Evolutionary conservation across 345 rosid species (phyloP).

Genomic region (Dipteronia dyeriana): DNA sequence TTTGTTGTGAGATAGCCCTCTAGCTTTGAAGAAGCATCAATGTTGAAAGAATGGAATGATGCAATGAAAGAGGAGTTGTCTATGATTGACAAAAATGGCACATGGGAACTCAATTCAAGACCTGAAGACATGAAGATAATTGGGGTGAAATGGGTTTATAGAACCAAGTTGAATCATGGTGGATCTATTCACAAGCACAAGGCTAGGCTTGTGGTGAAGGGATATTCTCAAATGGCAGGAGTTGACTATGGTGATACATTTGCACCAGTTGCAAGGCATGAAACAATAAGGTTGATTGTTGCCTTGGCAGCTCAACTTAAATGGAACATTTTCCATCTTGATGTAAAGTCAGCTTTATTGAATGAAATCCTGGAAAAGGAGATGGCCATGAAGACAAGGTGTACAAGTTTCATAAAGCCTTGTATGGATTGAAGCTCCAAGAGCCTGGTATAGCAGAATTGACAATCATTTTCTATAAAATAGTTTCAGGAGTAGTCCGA

Average conservation of each 20-base stretch:
- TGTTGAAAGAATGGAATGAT: too few species aligned
- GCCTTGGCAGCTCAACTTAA: too few species aligned
- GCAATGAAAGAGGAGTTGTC: neutral
- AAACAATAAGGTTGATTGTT: too few species aligned
- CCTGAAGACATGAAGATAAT: neutral
- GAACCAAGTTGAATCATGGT: neutral
- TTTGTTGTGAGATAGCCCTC: too few species aligned
- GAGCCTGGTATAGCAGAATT: constrained; percentile 5
- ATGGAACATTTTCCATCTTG: too few species aligned
- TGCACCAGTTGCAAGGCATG: too few species aligned
- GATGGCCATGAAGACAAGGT: neutral
- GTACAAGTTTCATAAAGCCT: neutral
- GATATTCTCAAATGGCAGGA: neutral
- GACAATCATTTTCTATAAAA: neutral
- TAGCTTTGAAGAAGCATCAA: too few species aligned
- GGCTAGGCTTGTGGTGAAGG: neutral
- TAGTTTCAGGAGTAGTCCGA: neutral
- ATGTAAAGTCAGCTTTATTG: neutral
- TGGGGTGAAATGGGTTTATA: too few species aligned
- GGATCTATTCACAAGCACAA: neutral
- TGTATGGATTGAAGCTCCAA: neutral
- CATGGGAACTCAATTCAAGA: neutral
- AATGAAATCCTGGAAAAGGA: neutral
- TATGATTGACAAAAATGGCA: neutral
- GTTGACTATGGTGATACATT: neutral